Evolutionary conservation across 345 rosid species (phyloP).

Genomic region (Atalantia buxifolia): DNA sequence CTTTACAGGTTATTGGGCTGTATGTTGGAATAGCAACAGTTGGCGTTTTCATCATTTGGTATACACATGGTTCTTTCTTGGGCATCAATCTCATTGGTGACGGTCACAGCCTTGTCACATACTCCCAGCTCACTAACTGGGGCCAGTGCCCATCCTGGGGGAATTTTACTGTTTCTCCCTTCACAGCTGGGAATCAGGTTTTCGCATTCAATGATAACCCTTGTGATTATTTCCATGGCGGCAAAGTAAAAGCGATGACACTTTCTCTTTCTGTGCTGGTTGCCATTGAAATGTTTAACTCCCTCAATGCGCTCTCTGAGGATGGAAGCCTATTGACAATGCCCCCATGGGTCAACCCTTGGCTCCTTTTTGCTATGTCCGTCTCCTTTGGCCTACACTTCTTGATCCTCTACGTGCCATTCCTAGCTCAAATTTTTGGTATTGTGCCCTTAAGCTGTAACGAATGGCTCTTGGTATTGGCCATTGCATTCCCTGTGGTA

Average conservation of each 20-base stretch:
- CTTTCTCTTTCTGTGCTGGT: slow-evolving; percentile 71
- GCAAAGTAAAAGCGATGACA: slow-evolving; percentile 68
- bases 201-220: slow-evolving; percentile 45
- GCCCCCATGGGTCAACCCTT: slow-evolving; percentile 86
- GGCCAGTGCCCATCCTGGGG: slow-evolving; percentile 62
- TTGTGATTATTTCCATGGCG: slow-evolving; percentile 57
- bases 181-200: slow-evolving; percentile 50
- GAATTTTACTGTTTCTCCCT: slow-evolving; percentile 46
- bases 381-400: slow-evolving; percentile 65
- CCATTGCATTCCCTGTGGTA: slow-evolving; percentile 55
- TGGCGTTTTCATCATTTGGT: slow-evolving; percentile 67
- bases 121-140: slow-evolving; percentile 67
- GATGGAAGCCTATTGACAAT: slow-evolving; percentile 59
- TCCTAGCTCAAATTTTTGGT: slow-evolving; percentile 59
- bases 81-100: slow-evolving; percentile 60
- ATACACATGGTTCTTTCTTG: slow-evolving; percentile 53
- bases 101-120: slow-evolving; percentile 57
- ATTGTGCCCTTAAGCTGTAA: slow-evolving; percentile 68
- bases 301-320: slow-evolving; percentile 73
- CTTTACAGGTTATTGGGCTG: slow-evolving; percentile 55
- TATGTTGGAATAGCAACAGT: slow-evolving; percentile 72
- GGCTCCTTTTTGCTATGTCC: slow-evolving; percentile 62
- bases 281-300: slow-evolving; percentile 78
- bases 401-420: slow-evolving; percentile 61
- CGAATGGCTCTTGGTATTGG: slow-evolving; percentile 69